Evolutionary conservation across 192 early-diverging fungal genomes (phyloP), one percentile per base, ranked within the genome.

Genomic region (Podila minutissima): DNA sequence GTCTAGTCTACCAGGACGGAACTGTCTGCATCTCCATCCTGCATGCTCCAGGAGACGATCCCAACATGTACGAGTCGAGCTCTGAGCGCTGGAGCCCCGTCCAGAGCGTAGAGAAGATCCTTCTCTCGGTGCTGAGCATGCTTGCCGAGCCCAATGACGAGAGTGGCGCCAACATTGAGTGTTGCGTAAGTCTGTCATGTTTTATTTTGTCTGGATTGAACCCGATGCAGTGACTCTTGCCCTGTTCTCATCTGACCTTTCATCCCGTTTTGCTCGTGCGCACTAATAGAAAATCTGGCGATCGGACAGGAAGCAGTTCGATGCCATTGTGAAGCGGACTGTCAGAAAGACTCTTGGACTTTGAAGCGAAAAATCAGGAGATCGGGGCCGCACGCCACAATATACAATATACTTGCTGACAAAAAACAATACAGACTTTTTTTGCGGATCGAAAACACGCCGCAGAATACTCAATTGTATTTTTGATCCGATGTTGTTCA

Each of bases 61-160:
- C 98, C 0, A 95, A 97, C 86, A 94, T 94, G 90, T 99, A 99
- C 78, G 98, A 99, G 82, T 92, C 92, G 71, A 95, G 94, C 64
- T 94, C 93, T 8, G 98, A 99, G 82, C 88, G 98, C 35, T 99
- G 98, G 98, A 92, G 90, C 55, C 98, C 98, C 28, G 98, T 99
- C 37, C 98, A 99, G 84, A 95, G 93, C 83, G 96, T 99, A 4
- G 98, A 99, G 72, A 99, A 99, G 87, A 98, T 99, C 64, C 75
- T 99, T 66, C 77, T 99, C 53, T 94, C 92, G 3, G 98, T 99
- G 2, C 89, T 98, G 9, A 94, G 93, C 83, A 98, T 98, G 97
- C 83, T 98, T 64, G 95, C 97, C 11, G 98, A 99, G 83, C 98
- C 98, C 15, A 99, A 99, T 72, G 96, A 97, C 81, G 98, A 99